These are phyloP conservation scores for Mychonastes homosphaera DNA, from an alignment of 139 green algal species.

Conservation along the genomic window DNA sequence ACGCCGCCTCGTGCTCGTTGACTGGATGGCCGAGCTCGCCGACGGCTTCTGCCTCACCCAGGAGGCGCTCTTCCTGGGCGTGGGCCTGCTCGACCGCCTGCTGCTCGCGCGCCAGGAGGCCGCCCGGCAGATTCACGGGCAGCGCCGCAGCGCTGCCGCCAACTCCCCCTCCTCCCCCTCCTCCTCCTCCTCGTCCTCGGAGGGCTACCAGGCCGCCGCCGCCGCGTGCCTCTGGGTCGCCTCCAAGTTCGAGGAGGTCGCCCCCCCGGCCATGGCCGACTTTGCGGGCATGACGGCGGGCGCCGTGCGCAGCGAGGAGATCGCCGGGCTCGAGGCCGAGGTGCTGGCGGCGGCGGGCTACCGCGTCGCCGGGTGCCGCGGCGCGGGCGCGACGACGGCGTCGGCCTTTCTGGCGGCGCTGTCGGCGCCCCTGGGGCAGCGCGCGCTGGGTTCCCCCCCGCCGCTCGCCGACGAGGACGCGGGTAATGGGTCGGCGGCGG, in stretches of 20 bases:
- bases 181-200: no score
- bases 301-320: conserved; percentile 60
- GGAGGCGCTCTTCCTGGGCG: conserved; percentile 78
- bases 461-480: no score
- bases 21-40: conserved; percentile 80
- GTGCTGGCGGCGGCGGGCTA: conserved; percentile 67
- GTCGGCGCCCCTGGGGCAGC: no score
- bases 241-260: conserved; percentile 92
- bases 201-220: no score
- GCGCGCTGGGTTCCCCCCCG: no score
- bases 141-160: no score
- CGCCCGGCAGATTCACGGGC: conserved; percentile 22
- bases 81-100: conserved; percentile 74
- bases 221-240: conserved; percentile 82
- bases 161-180: no score
- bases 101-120: conserved; percentile 34
- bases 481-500: no score
- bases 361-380: no score
- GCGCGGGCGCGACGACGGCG: no score
- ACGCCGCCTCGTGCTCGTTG: conserved; percentile 77
- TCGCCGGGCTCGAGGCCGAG: conserved; percentile 55
- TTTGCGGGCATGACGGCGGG: conserved; percentile 88
- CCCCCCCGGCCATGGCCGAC: conserved; percentile 66
- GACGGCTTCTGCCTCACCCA: conserved; percentile 74
- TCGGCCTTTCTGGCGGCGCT: no score